Conservation (phyloP, 176 grass and related monocot species). For the Rhynchospora tenuis region DNA sequence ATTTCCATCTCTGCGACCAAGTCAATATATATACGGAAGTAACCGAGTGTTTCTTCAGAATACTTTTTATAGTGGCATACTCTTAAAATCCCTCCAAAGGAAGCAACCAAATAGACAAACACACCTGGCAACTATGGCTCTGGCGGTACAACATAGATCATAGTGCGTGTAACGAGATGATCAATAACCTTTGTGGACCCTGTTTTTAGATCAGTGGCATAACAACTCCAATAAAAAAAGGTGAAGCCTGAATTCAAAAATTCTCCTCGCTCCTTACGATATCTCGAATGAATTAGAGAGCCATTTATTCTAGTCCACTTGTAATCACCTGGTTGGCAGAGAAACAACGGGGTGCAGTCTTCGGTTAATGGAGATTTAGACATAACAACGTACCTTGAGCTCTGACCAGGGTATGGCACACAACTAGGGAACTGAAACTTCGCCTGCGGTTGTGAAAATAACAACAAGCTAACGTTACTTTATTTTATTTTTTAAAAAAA, state of each 20-base stretch:
- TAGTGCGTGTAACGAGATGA: background rate
- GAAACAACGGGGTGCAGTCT: background rate
- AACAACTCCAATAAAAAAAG: background rate
- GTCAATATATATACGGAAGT: background rate
- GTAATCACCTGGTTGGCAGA: background rate
- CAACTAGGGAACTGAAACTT: background rate
- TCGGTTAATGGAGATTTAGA: background rate
- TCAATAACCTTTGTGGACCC: background rate
- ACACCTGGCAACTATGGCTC: background rate
- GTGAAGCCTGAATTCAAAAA: background rate
- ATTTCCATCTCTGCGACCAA: background rate
- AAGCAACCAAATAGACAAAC: background rate
- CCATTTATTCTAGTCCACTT: background rate
- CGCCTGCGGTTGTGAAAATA: background rate
- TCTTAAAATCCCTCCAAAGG: constrained; percentile 2
- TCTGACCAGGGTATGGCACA: background rate
- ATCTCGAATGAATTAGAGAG: background rate
- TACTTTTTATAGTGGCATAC: background rate
- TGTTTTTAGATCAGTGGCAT: too few relatives aligned
- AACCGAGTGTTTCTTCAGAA: too few relatives aligned
- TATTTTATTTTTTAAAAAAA: too few relatives aligned
- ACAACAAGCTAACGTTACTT: too few relatives aligned
- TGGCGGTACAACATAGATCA: background rate
- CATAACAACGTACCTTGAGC: background rate
- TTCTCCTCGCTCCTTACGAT: too few relatives aligned